Base-by-base conservation (phyloP, 163 green algal species). In the Chloromonas sp. region DNA sequence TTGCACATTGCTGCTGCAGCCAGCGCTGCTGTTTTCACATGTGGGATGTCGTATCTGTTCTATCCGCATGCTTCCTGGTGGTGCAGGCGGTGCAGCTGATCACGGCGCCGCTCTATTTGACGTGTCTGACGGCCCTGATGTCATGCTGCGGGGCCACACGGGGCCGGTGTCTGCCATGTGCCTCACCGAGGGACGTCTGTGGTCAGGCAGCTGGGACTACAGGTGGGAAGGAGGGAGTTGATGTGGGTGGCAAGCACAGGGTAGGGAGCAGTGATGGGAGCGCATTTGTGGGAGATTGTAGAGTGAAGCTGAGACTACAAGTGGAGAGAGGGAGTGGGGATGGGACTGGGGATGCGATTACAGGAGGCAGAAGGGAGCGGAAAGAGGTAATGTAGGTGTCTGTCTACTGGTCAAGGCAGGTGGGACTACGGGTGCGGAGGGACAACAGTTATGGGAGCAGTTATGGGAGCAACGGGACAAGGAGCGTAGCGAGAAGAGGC, bases 151-250 rank as follows among this genome's bases (percentile, higher is more conserved):
- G 0, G 87, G 78, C 59, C 87, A 90, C 85, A 85, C 70, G 0
- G 87, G 87, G 5, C 87, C 87, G 1, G 83, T 90, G 61, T 84
- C 87, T 0, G 87, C 84, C 58, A 58, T 90, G 60, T 84, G 82
- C 57, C 74, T 90, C 62, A 79, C 79, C 0, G 58, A 84, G 61
- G 1, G 79, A 36, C 5, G 57, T 58, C 81, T 90, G 79, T 88
- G 71, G 80, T 82, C 70, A 0, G 87, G 87, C 1, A 86, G 81
- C 0, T 90, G 87, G 87, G 87, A 90, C 78, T 90, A 83, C 77
- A 90, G 82, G 5, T 84, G 87, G 76, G 2, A 36, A 36, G 36
- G 36, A 36, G 36, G 36, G 11, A 76, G 66, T 76, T 76, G 66
- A 13, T 76, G 66, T 76, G 66, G 66, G 66, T 76, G 11, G 66